Percentiles rank a stretch among this genome's conserved stretches.
Conservation (phyloP, 148 eudicot genomes). For the Cornus kousa region DNA sequence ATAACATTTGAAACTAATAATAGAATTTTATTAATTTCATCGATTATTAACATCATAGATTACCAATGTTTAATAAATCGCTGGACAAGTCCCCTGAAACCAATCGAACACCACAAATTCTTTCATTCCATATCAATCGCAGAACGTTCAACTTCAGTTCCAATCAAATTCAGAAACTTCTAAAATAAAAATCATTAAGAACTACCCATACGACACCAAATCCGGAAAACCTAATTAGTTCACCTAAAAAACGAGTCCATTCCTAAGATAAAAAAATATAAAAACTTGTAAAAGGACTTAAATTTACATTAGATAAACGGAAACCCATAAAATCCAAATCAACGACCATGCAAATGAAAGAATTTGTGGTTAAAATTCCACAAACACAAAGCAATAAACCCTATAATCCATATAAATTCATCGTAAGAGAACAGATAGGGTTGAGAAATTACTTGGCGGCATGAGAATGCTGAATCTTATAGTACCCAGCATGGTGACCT, state of each 20-base stretch:
- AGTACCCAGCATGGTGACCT: slow-evolving; percentile 93
- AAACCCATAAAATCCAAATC: not conserved
- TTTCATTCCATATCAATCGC: not conserved
- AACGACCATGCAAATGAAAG: not conserved
- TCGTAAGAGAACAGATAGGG: not conserved
- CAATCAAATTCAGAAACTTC: not conserved
- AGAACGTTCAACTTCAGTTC: not conserved
- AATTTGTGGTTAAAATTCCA: too few relatives aligned
- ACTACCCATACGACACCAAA: too few relatives aligned
- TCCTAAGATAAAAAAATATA: too few relatives aligned
- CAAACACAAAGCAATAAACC: not conserved
- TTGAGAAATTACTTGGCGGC: slow-evolving; percentile 53
- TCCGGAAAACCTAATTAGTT: too few relatives aligned
- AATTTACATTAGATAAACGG: not conserved
- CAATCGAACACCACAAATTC: not conserved
- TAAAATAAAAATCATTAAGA: too few relatives aligned
- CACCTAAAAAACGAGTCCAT: too few relatives aligned
- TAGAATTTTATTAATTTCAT: not conserved
- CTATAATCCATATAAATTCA: too few relatives aligned
- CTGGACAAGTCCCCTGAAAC: too few relatives aligned
- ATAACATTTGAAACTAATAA: too few relatives aligned
- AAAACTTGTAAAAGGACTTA: not conserved
- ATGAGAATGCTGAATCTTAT: slow-evolving; percentile 62
- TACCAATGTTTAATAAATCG: not conserved
- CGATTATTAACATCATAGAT: not conserved